Base-by-base conservation (phyloP, 1,284 basidiomycete species). In the Melampsora americana region DNA sequence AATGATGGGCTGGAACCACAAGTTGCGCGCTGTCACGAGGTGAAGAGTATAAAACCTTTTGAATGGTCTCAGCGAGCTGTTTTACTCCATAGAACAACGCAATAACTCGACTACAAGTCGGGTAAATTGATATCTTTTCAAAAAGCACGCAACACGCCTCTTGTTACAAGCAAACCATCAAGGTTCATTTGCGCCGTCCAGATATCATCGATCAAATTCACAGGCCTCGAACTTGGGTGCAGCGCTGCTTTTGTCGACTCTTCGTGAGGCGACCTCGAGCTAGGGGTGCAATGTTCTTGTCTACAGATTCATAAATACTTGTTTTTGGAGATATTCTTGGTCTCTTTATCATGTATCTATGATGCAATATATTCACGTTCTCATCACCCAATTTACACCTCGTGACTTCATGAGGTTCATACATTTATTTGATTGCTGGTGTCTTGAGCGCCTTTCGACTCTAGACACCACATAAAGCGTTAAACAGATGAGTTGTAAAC, bases 191-290 rank as follows among this genome's bases (percentile, higher is more conserved):
- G 72, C 72, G 72, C 72, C 65, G 72, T 74, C 72, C 62, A n/a
- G 72, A 67, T 65, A 74, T 74, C 72, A 67, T 30, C 60, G 65
- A 74, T 44, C 32, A 30, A 67, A 32, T 14, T 48, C 39, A 74
- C 39, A 66, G n/a, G 28, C 53, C 53, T 26, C 2, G 65, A 67
- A 74, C 72, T 74, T 74, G 72, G 72, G 72, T 74, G 72, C 72
- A 74, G 48, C 66, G 65, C 72, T 42, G 72, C 72, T 74, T 66
- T 67, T 30, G 72, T 74, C 53, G 65, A 74, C 72, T 74, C 72
- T 74, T 66, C 72, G 72, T 74, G 72, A 74, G 72, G 72, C 50
- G 72, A 65, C 72, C 72, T 74, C n/a, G 72, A 74, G 72, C 72
- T 74, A 46, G 72, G 72, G 66, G 65, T 74, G 72, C 72, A 74